Evolutionary conservation across 2,329 filamentous ascomycete genomes (phyloP), one percentile per base, ranked within the genome.

Genomic region (Xylaria sp.): DNA sequence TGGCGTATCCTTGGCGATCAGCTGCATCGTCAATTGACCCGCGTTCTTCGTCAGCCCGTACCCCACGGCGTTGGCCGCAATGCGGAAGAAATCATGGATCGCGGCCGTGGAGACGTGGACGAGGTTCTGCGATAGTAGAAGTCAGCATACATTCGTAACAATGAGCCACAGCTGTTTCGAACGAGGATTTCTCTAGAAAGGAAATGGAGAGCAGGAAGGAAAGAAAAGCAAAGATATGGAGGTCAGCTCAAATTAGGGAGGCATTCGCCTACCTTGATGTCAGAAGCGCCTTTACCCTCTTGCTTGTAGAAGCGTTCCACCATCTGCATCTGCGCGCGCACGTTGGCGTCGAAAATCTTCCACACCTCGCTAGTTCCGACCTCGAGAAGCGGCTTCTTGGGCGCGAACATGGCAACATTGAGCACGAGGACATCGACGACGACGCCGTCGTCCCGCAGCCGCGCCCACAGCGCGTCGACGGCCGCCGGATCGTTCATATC

Each of bases 31-130:
- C 10, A 80, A 67, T 0, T 81, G 78, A 0, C 77, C 77, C 0
- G 81, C 72, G 20, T 77, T 78, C 73, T 85, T 85, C 28, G 80
- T 81, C 23, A 82, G 58, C 1, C 75, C 74, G 64, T 84, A 84
- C 1, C 70, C 74, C 1, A 76, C 75, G 4, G 70, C 72, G 7
- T 68, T 62, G 3, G 75, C 77, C 1, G 80, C 79, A 5, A 80
- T 64, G 61, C 79, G 77, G 59, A 81, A 61, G 18, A 82, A 73
- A 18, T 75, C 78, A 76, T 79, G 49, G 28, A 55, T 41, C 9
- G n/a, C n/a, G 4, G 48, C 61, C 1, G 70, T 62, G 18, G 63
- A 66, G 49, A 69, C 55, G 10, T 69, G 46, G 5, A 66, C 59
- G 46, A 69, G 67, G 25, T 66, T 36, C 28, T 67, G 10, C 39